Evolutionary conservation across 441 rosid species (phyloP).

Genomic region (Populus trichocarpa): DNA sequence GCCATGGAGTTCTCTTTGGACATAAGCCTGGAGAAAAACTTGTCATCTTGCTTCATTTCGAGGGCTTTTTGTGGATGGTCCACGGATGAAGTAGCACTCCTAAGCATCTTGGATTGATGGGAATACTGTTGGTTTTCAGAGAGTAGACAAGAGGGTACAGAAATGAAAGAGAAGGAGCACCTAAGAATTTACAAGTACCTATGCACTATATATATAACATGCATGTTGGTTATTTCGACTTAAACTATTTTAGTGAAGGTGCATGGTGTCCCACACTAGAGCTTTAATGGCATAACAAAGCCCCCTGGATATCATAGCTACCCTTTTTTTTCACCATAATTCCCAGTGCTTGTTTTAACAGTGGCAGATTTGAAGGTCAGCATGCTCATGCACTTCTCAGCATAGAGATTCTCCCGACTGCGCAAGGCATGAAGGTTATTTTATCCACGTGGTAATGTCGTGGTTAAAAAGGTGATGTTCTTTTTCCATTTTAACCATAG

Average conservation of each 20-base stretch:
- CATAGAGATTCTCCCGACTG: background rate
- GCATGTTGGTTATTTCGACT: background rate
- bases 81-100: conserved; percentile 23
- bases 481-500: too few relatives aligned
- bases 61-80: conserved; percentile 33
- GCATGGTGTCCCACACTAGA: conserved; percentile 17
- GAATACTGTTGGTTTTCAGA: background rate
- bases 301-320: background rate
- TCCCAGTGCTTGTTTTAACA: background rate
- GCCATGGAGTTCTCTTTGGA: conserved; percentile 41
- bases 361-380: background rate
- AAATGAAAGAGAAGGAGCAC: background rate
- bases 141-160: background rate
- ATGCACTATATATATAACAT: background rate
- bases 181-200: background rate
- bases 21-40: conserved; percentile 47
- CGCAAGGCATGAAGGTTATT: background rate
- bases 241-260: background rate
- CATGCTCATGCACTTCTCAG: background rate
- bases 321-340: background rate
- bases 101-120: background rate
- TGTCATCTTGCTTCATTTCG: conserved; percentile 42
- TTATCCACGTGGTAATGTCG: too few relatives aligned
- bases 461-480: too few relatives aligned
- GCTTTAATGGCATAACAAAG: conserved; percentile 14